phyloP scores from a whole-genome alignment of 108 stramenopile genomes.

The Nitzschia sp. region DNA sequence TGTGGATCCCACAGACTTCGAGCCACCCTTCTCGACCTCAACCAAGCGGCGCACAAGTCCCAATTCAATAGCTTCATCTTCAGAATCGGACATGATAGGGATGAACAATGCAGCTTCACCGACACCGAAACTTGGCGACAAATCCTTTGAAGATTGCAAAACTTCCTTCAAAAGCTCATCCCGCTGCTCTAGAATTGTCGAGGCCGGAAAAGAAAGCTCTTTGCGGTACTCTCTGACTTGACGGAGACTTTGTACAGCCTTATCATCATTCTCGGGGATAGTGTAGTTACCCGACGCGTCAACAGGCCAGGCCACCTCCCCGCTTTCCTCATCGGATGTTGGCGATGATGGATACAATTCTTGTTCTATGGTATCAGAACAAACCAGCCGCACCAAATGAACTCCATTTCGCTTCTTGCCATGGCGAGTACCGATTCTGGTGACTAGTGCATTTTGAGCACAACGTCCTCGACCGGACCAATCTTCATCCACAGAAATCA shows the following conservation, averaged over 20 bases:
- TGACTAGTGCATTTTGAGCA: slow-evolving; percentile 39
- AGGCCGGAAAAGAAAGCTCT: slow-evolving; percentile 24
- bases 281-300: slow-evolving; percentile 31
- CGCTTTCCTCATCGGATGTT: not conserved
- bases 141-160: slow-evolving; percentile 2
- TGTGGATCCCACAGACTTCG: not conserved
- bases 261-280: slow-evolving; percentile 19
- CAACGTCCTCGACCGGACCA: slow-evolving; percentile 72
- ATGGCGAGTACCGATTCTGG: slow-evolving; percentile 29
- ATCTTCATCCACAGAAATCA: slow-evolving; percentile 83
- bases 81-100: not conserved
- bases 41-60: not conserved
- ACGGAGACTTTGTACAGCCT: slow-evolving; percentile 7
- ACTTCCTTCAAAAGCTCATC: slow-evolving; percentile 20
- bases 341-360: slow-evolving; percentile 33
- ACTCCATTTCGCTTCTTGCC: slow-evolving; percentile 12
- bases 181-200: slow-evolving; percentile 23
- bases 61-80: not conserved
- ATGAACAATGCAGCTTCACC: slow-evolving; percentile 4
- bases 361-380: slow-evolving; percentile 55
- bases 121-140: slow-evolving; percentile 18
- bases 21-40: not conserved
- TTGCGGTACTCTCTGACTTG: not conserved
- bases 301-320: slow-evolving; percentile 21
- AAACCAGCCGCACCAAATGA: slow-evolving; percentile 59